Evolutionary conservation across 805 yeast species (phyloP), one percentile per base, ranked within the genome.

Genomic region (Candida broadrunensis): DNA sequence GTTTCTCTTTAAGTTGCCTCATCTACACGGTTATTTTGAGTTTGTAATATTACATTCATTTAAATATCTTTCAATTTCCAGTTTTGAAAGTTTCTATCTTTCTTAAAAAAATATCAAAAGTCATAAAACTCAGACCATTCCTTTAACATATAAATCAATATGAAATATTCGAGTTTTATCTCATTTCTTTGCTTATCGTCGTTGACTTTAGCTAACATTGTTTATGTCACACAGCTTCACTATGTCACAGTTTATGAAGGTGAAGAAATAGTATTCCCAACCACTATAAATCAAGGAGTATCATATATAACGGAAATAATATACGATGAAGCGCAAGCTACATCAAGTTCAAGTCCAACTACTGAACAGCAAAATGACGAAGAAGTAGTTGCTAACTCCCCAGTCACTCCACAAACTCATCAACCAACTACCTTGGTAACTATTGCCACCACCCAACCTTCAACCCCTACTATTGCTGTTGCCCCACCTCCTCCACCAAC

Each of bases 191-290:
- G 12, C 6, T 29, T 29, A 15, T 18, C 14, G 32, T 29, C 32
- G 9, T 29, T 23, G 12, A 39, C 11, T 14, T 27, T 50, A n/a
- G 63, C 65, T 17, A 37, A 52, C 26, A 51, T 57, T 15, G 55
- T 54, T 21, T 53, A 42, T 38, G 65, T 61, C 41, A 64, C 70
- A 23, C 46, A 56, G 15, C 45, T 52, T 41, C 59, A 54, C 45
- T 23, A 23, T n/a, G 41, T 37, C 21, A 41, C 68, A 33, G 58
- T 58, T 6, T 56, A 50, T 35, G 51, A 44, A 5, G 40, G 40
- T 21, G 24, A 29, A 29, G 37, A 35, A 16, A 25, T 42, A 18
- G 45, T 27, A 16, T 23, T 54, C 11, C 32, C 57, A 34, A 20
- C 36, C 20, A 16, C 37, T 21, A 35, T 33, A 30, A 6, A 15